Conservation (phyloP, 176 grass and related monocot genomes). For the Chrysopogon serrulatus region DNA sequence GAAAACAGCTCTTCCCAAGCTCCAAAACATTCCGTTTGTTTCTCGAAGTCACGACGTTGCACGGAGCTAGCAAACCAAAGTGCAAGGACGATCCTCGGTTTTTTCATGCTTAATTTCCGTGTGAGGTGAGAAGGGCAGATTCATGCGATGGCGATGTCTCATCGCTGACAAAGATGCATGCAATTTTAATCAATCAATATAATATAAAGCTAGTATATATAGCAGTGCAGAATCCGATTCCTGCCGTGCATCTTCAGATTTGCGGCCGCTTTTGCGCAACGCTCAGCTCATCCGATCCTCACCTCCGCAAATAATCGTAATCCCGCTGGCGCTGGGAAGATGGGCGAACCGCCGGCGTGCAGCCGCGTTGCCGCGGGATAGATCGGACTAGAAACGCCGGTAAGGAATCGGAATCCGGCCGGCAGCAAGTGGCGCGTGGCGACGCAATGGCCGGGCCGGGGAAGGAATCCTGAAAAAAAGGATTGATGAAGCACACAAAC, state of each 20-base stretch:
- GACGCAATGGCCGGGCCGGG: background rate
- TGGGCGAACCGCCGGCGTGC: conserved; percentile 2
- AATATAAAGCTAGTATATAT: background rate
- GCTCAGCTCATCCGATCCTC: background rate
- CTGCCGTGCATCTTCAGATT: background rate
- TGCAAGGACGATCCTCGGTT: background rate
- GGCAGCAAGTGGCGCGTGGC: background rate
- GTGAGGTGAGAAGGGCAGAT: background rate
- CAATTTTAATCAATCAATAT: too few species aligned
- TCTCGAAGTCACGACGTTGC: background rate
- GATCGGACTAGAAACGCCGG: conserved; percentile 8
- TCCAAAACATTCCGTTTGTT: background rate
- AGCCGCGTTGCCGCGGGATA: background rate
- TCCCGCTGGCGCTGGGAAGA: background rate
- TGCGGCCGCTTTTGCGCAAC: background rate
- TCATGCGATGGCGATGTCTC: background rate
- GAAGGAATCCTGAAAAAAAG: background rate
- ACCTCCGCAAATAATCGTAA: too few species aligned
- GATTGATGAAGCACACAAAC: background rate
- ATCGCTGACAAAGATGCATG: too few species aligned
- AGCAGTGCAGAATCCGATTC: background rate
- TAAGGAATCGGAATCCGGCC: background rate
- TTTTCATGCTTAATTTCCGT: too few species aligned
- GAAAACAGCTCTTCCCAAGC: too few species aligned
- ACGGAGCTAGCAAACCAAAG: too few species aligned